Evolutionary conservation across 1,284 basidiomycete genomes (phyloP), one percentile per base, ranked within the genome.

Genomic region (Rhodotorula sp.): DNA sequence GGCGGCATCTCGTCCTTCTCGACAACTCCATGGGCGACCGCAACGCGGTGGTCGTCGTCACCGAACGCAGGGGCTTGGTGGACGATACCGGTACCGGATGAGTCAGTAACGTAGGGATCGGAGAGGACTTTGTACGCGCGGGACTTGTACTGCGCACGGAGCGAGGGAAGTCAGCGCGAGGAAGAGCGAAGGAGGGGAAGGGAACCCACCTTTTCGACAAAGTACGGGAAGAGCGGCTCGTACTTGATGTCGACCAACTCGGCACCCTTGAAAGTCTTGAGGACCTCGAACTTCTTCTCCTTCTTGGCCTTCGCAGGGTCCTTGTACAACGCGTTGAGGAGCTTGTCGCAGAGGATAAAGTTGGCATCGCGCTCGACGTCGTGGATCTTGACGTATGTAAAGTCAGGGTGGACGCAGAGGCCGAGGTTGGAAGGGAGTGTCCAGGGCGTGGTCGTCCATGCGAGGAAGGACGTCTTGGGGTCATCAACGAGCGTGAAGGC

Each of bases 371-470:
- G 88, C 76, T 93, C 90, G 74, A 91, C 85, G 78, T 99, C 96
- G 81, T 94, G 88, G 77, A 99, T 94, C 82, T 99, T 99, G 86
- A 98, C 85, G 81, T 99, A 99, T 44, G 88, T 94, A 79, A 90
- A 92, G 72, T 95, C 90, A 44, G 96, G 95, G 81, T 99, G 92
- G 15, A 98, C 96, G 78, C 95, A 98, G 64, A 99, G 86, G 0
- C 87, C 93, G 56, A 99, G 84, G 82, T 99, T 99, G 64, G 93
- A 94, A 3, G 96, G 95, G 10, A 99, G 84, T 0, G 96, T 99
- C 94, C 95, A 99, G 0, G 96, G 96, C 0, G 96, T 99, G 29
- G 95, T 99, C 30, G 95, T 99, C 95, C 95, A 99, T 13, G 96
- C 96, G 53, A 99, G 84, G 48, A 99, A 83, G 10, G 91, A 89